phyloP scores from a whole-genome alignment of 129 eudicot species.

The Tagetes erecta region DNA sequence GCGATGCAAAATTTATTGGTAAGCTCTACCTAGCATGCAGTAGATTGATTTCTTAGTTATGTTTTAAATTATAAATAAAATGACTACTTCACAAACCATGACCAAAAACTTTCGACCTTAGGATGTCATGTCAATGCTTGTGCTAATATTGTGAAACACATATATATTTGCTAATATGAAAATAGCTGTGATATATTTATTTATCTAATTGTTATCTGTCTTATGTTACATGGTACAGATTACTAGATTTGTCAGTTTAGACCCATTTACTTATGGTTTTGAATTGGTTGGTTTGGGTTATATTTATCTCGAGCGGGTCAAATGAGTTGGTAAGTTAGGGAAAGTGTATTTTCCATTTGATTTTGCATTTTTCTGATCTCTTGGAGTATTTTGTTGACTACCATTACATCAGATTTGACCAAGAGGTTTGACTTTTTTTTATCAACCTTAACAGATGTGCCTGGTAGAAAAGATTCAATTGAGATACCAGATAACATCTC shows the following conservation, averaged over 20 bases:
- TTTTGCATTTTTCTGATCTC: neutral
- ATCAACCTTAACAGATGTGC: constrained; percentile 45
- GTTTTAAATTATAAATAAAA: neutral
- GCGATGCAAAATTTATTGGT: constrained; percentile 55
- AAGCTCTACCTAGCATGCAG: constrained; percentile 16
- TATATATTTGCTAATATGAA: neutral
- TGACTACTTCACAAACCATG: neutral
- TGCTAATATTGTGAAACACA: neutral
- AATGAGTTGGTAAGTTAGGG: neutral
- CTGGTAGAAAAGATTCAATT: constrained; percentile 43
- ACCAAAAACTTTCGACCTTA: constrained; percentile 1
- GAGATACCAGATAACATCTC: constrained; percentile 19
- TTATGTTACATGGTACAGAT: neutral
- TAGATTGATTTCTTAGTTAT: neutral
- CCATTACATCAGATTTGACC: constrained; percentile 13
- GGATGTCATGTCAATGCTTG: neutral
- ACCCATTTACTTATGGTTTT: neutral
- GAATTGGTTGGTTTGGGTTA: neutral
- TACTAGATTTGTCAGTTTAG: neutral
- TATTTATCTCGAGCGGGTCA: neutral
- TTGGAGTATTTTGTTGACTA: neutral
- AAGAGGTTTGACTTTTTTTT: constrained; percentile 20
- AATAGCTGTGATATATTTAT: neutral
- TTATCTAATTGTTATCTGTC: neutral
- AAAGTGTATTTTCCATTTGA: neutral